A percentile compares a stretch with the other conserved stretches of the same genome.
Conservation (phyloP, 768 basidiomycete genomes). For the Candolleomyces aberdarensis region DNA sequence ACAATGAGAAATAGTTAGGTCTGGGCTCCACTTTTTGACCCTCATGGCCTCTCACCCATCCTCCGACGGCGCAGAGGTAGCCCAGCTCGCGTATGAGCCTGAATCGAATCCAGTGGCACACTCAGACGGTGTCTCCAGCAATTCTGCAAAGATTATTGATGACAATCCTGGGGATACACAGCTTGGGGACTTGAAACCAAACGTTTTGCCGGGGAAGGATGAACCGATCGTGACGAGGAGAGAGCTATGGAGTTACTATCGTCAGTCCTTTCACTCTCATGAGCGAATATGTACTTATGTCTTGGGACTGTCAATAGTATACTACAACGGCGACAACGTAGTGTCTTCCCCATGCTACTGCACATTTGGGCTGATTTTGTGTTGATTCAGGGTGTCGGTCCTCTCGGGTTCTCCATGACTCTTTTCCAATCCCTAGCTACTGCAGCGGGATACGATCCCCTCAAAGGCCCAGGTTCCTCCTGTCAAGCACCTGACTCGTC, state of each 20-base stretch:
- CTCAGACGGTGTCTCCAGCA: no score
- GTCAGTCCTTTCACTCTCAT: constrained; percentile 36
- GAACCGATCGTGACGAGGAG: constrained; percentile 70
- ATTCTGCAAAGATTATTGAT: no score
- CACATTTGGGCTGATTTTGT: neutral
- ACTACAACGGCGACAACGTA: constrained; percentile 81
- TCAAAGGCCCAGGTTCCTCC: constrained; percentile 65
- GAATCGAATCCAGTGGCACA: no score
- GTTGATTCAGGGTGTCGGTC: constrained; percentile 58
- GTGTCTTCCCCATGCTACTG: constrained; percentile 9
- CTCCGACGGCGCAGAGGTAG: no score
- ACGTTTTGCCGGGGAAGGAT: constrained; percentile 23
- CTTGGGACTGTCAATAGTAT: constrained; percentile 43
- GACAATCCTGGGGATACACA: no score
- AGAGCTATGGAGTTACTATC: constrained; percentile 80
- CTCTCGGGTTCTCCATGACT: constrained; percentile 66
- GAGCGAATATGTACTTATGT: neutral
- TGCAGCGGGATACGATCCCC: constrained; percentile 72
- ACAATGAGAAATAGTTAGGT: no score
- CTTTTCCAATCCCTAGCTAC: constrained; percentile 71
- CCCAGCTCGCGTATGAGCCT: no score
- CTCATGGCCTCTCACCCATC: no score
- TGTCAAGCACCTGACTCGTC: constrained; percentile 57
- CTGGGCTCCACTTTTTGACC: no score
- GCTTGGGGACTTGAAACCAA: neutral